Evolutionary conservation across 2,329 filamentous ascomycete species (phyloP).

Genomic region (Pseudogymnoascus sp.): DNA sequence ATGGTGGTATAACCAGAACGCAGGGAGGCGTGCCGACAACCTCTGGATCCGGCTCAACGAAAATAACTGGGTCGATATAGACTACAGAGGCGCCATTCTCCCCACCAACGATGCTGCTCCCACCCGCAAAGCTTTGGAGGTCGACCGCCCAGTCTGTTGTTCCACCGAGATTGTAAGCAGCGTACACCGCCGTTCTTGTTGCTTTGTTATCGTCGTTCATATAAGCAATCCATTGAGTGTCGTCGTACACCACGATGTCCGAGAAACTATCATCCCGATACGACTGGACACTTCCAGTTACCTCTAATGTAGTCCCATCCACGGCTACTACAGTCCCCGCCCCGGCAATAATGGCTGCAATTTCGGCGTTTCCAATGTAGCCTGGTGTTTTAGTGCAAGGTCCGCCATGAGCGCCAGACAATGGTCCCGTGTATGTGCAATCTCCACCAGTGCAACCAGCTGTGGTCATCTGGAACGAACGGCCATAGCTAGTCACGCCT

Average conservation of each 20-base stretch:
- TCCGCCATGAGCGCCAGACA: constrained; percentile 25
- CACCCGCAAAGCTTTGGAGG: constrained; percentile 14
- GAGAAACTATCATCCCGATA: constrained; percentile 14
- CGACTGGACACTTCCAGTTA: constrained; percentile 20
- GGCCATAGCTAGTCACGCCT: constrained; percentile 30
- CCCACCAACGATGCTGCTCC: no score
- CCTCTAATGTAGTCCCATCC: constrained; percentile 16
- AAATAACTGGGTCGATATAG: no score
- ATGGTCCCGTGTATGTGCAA: constrained; percentile 24
- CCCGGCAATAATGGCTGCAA: constrained; percentile 25
- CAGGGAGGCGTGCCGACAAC: no score
- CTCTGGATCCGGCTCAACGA: no score
- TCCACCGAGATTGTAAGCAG: constrained; percentile 24
- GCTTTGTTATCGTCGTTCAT: constrained; percentile 21
- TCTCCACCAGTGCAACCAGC: constrained; percentile 16
- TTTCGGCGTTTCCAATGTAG: constrained; percentile 31
- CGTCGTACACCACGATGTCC: constrained; percentile 21
- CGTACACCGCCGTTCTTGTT: constrained; percentile 18
- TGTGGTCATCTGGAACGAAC: constrained; percentile 31
- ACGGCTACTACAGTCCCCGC: not conserved
- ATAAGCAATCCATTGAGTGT: constrained; percentile 27
- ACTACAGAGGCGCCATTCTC: no score
- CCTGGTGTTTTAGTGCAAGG: constrained; percentile 28
- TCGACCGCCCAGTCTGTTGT: constrained; percentile 31
- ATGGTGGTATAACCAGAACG: no score